Evolutionary conservation across 345 rosid species (phyloP).

Genomic region (Brassica cretica): DNA sequence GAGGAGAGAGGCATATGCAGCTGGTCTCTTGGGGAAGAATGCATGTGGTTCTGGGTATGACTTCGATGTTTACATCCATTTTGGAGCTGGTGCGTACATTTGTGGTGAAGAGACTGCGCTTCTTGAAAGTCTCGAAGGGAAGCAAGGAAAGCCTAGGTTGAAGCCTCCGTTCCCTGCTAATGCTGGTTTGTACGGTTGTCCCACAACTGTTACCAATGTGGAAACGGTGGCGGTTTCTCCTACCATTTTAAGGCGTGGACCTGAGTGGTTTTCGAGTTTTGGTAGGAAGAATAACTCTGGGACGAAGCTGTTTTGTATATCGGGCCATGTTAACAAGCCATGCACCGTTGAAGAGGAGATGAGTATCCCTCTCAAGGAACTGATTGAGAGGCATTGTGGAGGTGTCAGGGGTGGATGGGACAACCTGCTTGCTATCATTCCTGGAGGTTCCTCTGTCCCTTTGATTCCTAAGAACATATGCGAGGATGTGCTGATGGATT

Average conservation of each 20-base stretch:
- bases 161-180: constrained; percentile 99
- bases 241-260: constrained; percentile 92
- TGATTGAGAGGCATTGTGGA: constrained; percentile 93
- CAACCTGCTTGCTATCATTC: constrained; percentile 91
- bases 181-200: constrained; percentile 96
- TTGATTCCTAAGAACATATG: constrained; percentile 80
- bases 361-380: constrained; percentile 91
- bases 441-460: constrained; percentile 96
- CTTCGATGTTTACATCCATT: constrained; percentile 94
- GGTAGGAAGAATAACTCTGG: constrained; percentile 96
- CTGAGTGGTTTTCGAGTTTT: constrained; percentile 97
- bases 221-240: constrained; percentile 99
- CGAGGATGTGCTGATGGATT: constrained; percentile 95
- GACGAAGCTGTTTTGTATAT: constrained; percentile 80
- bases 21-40: constrained; percentile 95
- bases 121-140: constrained; percentile 95
- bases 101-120: constrained; percentile 99
- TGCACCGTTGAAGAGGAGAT: constrained; percentile 97
- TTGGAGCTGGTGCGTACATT: constrained; percentile 97
- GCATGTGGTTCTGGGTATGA: constrained; percentile 99
- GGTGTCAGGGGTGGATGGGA: constrained; percentile 99
- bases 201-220: constrained; percentile 93
- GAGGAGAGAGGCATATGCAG: constrained; percentile 86
- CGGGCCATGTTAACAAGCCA: constrained; percentile 94
- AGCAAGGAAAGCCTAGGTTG: constrained; percentile 96